Evolutionary conservation across 768 basidiomycete genomes (phyloP), one percentile per base, ranked within the genome.

Genomic region (Panaeolus papilionaceus): DNA sequence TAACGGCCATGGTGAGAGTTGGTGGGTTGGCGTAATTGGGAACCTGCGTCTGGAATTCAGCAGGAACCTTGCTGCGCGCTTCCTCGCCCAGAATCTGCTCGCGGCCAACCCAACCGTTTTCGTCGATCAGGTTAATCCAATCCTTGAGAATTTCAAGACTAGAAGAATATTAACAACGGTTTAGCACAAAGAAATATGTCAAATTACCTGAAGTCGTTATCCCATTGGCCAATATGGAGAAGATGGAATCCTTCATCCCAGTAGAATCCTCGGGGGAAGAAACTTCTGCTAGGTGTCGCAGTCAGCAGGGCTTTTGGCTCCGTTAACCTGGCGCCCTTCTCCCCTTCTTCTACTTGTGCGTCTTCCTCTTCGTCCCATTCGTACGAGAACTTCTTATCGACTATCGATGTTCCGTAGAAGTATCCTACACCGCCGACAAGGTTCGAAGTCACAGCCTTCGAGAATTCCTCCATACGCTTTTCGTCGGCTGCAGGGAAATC

Each of bases 201-300:
- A 40, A 64, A 66, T 37, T 58, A 78, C 79, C 79, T 81, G 69
- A 98, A 88, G 72, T 94, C 95, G 67, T 91, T 95, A 74, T 99
- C 97, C 92, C 93, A 96, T 73, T 90, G 89, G 18, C 95, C 95
- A 54, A 99, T 93, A 71, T 96, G 91, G 39, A 95, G 79, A 38
- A 98, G 79, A 79, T 99, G 96, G 83, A 99, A 99, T 1, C 96
- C 96, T 79, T 99, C 96, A 77, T 99, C 96, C 93, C 96, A 99
- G 78, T 99, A 99, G 79, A 99, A 99, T 18, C 96, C 96, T 76
- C 96, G 85, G 0, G 96, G 96, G 83, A 99, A 99, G 83, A 99
- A 99, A 71, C 95, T 95, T 40, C 97, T 86, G 75, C 95, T 97
- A 4, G 96, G 96, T 0, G 97, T 99, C 0, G 94, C 96, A 8